phyloP scores from a whole-genome alignment of 257 asterid genomes.

The Dorcoceras hygrometricum region DNA sequence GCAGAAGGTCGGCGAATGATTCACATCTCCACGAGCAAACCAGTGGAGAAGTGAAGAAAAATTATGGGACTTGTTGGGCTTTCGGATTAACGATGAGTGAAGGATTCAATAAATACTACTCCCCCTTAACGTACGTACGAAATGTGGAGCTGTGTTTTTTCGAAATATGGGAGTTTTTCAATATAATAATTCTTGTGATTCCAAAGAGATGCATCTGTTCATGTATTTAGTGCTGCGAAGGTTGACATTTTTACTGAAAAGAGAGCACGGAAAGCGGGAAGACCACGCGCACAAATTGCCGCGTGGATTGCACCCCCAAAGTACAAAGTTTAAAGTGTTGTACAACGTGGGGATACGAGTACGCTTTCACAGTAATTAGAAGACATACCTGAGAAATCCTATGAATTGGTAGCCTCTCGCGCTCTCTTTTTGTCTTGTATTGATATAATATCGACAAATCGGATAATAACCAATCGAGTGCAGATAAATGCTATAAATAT shows the following conservation, averaged over 20 bases:
- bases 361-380: slow-evolving; percentile 23
- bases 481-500: no score
- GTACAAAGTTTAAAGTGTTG: not conserved
- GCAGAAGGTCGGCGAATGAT: not conserved
- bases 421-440: no score
- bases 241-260: slow-evolving; percentile 36
- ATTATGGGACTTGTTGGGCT: not conserved
- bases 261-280: slow-evolving; percentile 1
- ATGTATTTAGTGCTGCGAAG: slow-evolving; percentile 45
- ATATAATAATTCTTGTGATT: slow-evolving; percentile 44
- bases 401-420: not conserved
- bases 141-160: slow-evolving; percentile 18
- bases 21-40: slow-evolving; percentile 10
- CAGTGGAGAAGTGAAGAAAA: slow-evolving; percentile 10
- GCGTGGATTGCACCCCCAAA: slow-evolving; percentile 11
- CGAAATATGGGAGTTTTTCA: slow-evolving; percentile 24
- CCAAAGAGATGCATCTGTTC: slow-evolving; percentile 53
- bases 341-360: no score
- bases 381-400: slow-evolving; percentile 20
- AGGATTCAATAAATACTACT: slow-evolving; percentile 20
- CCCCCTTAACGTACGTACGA: slow-evolving; percentile 28
- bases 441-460: no score
- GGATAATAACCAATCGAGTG: no score
- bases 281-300: slow-evolving; percentile 14
- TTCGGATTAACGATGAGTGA: not conserved